Conservation (phyloP, 1,284 basidiomycete species). For the Coriolopsis trogii region DNA sequence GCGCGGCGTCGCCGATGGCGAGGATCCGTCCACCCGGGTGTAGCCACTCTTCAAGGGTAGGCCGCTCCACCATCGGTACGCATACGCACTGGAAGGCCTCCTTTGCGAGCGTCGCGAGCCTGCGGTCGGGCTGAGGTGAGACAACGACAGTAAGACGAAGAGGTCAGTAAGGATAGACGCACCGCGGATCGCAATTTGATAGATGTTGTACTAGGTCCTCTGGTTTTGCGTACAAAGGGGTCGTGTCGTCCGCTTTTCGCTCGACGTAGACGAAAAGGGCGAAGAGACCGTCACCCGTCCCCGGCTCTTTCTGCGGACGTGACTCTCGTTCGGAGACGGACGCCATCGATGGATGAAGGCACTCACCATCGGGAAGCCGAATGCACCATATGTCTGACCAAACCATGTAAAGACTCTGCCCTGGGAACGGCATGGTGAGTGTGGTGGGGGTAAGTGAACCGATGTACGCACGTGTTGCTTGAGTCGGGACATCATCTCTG, state of each 20-base stretch:
- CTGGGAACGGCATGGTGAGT: background rate
- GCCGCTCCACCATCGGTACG: constrained; percentile 21
- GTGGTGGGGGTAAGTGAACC: no score
- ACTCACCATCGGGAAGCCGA: constrained; percentile 25
- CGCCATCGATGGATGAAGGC: background rate
- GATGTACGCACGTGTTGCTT: constrained; percentile 4
- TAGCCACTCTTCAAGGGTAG: constrained; percentile 33
- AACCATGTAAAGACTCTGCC: constrained; percentile 25
- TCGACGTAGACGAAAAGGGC: constrained; percentile 12
- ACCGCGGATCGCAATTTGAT: background rate
- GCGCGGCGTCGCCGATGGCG: constrained; percentile 44
- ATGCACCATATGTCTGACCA: constrained; percentile 15
- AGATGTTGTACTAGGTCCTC: constrained; percentile 8
- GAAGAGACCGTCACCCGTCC: constrained; percentile 9
- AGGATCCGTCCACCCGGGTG: constrained; percentile 27
- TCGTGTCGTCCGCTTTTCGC: background rate
- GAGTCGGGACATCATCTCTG: constrained; percentile 17
- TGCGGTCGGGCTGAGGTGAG: background rate
- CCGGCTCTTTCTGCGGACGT: constrained; percentile 1
- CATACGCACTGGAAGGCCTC: constrained; percentile 3
- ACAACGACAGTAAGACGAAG: background rate
- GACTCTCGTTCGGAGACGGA: no score
- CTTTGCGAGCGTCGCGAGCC: constrained; percentile 16
- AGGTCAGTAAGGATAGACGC: background rate
- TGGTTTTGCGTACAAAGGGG: background rate